Evolutionary conservation across 2,329 filamentous ascomycete genomes (phyloP).

Genomic region (Ploettnerulaceae sp.): DNA sequence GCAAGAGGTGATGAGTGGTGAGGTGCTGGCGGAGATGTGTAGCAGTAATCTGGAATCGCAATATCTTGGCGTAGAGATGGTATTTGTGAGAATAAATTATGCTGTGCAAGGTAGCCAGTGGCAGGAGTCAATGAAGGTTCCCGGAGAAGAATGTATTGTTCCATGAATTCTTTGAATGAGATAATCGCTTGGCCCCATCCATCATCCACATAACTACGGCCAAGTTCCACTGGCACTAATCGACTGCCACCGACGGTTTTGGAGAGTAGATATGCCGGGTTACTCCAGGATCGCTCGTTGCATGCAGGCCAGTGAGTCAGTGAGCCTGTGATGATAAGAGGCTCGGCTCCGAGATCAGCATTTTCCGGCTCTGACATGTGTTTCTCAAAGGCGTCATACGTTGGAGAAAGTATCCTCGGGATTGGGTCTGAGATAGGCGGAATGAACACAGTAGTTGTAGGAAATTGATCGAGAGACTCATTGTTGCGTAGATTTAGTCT

Average conservation of each 20-base stretch:
- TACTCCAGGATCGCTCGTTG: slow-evolving; percentile 62
- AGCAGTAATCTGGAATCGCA: slow-evolving; percentile 78
- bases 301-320: slow-evolving; percentile 73
- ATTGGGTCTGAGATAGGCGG: slow-evolving; percentile 42
- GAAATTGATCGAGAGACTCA: slow-evolving; percentile 17
- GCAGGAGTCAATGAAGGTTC: slow-evolving; percentile 1
- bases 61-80: slow-evolving; percentile 73
- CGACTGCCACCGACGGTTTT: slow-evolving; percentile 71
- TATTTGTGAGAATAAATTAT: slow-evolving; percentile 80
- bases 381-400: slow-evolving; percentile 55
- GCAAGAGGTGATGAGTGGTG: slow-evolving; percentile 46
- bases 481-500: slow-evolving; percentile 8
- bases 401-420: slow-evolving; percentile 41
- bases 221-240: slow-evolving; percentile 81
- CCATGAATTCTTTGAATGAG: slow-evolving; percentile 66
- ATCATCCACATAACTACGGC: slow-evolving; percentile 79
- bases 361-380: slow-evolving; percentile 48
- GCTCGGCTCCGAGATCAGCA: slow-evolving; percentile 42
- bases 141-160: slow-evolving; percentile 28
- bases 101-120: slow-evolving; percentile 87
- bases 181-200: slow-evolving; percentile 82
- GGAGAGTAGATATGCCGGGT: slow-evolving; percentile 67
- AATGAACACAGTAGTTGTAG: slow-evolving; percentile 33
- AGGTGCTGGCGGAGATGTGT: slow-evolving; percentile 56
- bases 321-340: slow-evolving; percentile 65